A percentile compares a stretch with the other conserved stretches of the same genome.
These are phyloP conservation scores for Trypanosoma brucei DNA, from an alignment of 208 protist genomes.

Conservation along the genomic window DNA sequence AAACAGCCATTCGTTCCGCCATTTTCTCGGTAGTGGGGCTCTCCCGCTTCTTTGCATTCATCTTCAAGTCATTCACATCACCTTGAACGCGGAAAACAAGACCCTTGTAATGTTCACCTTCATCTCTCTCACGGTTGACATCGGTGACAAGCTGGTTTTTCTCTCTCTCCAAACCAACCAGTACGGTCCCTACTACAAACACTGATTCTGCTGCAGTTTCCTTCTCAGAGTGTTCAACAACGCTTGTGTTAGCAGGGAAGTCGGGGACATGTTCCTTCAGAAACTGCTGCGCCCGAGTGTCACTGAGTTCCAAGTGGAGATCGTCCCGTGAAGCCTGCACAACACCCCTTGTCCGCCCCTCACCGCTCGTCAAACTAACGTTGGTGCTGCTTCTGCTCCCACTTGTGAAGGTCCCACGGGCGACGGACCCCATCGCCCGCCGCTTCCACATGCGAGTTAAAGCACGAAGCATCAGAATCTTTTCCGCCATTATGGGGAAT, in stretches of 20 bases:
- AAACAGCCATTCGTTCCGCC: conserved; percentile 28
- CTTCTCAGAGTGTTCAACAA: conserved; percentile 46
- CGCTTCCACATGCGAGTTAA: conserved; percentile 69
- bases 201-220: conserved; percentile 48
- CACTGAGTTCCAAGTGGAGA: conserved; percentile 43
- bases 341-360: background rate
- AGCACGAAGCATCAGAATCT: conserved; percentile 26
- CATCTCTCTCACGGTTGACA: conserved; percentile 29
- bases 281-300: conserved; percentile 34
- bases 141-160: conserved; percentile 49
- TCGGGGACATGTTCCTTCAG: conserved; percentile 15
- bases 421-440: conserved; percentile 64
- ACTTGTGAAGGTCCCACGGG: conserved; percentile 33
- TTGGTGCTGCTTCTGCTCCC: conserved; percentile 36
- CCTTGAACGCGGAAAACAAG: conserved; percentile 43
- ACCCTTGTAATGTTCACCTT: conserved; percentile 37
- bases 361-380: conserved; percentile 1
- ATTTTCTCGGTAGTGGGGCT: conserved; percentile 37
- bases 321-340: conserved; percentile 26
- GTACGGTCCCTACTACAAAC: conserved; percentile 45
- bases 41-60: conserved; percentile 16
- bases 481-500: conserved; percentile 28
- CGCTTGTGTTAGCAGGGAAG: conserved; percentile 8
- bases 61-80: conserved; percentile 46
- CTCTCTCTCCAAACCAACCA: conserved; percentile 53